phyloP scores from a whole-genome alignment of 768 basidiomycete genomes.

The Pisolithus tinctorius region DNA sequence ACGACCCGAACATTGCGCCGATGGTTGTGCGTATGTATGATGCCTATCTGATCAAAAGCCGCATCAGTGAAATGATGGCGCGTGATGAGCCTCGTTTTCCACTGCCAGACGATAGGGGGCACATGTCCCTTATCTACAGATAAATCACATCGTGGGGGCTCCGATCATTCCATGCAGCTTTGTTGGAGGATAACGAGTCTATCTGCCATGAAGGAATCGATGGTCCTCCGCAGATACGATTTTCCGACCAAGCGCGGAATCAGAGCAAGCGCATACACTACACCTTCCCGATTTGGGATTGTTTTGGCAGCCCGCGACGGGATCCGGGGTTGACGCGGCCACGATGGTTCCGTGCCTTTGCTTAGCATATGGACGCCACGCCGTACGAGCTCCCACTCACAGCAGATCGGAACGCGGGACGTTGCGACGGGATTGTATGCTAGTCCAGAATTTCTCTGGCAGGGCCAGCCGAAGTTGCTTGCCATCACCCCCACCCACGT shows the following conservation, averaged over 20 bases:
- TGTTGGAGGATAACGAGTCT: background rate
- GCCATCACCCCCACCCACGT: no score
- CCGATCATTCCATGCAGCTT: no score
- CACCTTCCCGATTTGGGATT: background rate
- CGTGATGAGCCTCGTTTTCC: background rate
- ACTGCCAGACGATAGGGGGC: background rate
- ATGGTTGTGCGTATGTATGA: no score
- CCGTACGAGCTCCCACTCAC: no score
- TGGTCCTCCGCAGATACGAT: background rate
- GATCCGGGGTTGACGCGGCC: background rate
- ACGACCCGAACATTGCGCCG: no score
- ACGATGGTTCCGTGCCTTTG: no score
- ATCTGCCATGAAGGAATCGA: background rate
- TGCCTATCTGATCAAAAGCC: no score
- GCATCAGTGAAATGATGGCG: background rate
- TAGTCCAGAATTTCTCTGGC: no score
- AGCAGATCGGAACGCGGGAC: no score
- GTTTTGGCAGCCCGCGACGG: background rate
- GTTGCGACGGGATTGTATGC: no score
- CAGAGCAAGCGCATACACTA: constrained; percentile 1
- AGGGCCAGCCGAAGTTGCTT: no score
- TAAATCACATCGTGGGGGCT: background rate
- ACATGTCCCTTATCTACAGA: background rate
- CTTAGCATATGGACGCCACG: no score
- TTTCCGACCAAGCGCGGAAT: background rate